phyloP scores from a whole-genome alignment of 148 eudicot genomes.

The Selenicereus undatus region DNA sequence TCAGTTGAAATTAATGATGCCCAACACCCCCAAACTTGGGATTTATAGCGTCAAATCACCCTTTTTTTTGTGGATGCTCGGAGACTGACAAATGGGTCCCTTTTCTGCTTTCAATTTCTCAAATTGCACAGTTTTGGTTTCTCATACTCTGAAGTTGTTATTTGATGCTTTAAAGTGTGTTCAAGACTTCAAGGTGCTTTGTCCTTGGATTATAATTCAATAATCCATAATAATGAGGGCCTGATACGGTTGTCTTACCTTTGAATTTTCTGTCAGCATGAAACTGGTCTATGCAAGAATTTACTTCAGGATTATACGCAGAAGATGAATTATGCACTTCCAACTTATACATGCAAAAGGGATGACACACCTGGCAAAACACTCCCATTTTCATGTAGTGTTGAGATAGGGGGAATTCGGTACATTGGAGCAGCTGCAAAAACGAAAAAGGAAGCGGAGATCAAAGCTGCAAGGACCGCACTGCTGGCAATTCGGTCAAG shows the following conservation, averaged over 20 bases:
- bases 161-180: too few relatives aligned
- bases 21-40: too few relatives aligned
- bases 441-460: slow-evolving; percentile 90
- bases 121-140: too few relatives aligned
- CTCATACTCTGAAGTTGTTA: too few relatives aligned
- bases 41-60: too few relatives aligned
- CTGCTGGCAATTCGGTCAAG: slow-evolving; percentile 64
- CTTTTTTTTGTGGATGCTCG: too few relatives aligned
- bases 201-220: too few relatives aligned
- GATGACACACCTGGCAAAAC: slow-evolving; percentile 33
- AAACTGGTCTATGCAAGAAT: slow-evolving; percentile 93
- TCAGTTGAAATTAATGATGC: too few relatives aligned
- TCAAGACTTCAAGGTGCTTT: too few relatives aligned
- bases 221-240: too few relatives aligned
- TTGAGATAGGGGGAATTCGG: slow-evolving; percentile 71
- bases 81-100: too few relatives aligned
- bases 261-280: slow-evolving; percentile 51
- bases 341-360: slow-evolving; percentile 49
- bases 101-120: too few relatives aligned
- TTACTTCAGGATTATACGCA: slow-evolving; percentile 93
- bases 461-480: slow-evolving; percentile 95
- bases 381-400: slow-evolving; percentile 48
- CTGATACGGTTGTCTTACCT: slow-evolving; percentile 4
- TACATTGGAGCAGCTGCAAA: slow-evolving; percentile 75
- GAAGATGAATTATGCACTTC: slow-evolving; percentile 91